Evolutionary conservation across 2,329 filamentous ascomycete genomes (phyloP).

Genomic region (Phaeosphaeriaceae sp.): DNA sequence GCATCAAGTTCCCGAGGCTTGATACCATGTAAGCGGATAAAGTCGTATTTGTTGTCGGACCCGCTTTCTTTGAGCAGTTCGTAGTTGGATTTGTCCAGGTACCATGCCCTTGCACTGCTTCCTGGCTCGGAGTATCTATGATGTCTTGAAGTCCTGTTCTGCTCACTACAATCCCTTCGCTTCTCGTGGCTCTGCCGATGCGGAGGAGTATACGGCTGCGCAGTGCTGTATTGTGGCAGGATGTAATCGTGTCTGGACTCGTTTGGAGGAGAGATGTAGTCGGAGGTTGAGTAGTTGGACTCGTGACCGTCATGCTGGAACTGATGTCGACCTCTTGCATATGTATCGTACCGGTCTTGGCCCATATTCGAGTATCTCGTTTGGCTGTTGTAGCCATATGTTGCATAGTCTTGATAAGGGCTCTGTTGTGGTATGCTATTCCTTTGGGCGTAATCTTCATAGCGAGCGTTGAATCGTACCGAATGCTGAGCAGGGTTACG

Average conservation of each 20-base stretch:
- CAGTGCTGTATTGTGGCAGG: neutral
- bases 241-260: conserved; percentile 4
- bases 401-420: neutral
- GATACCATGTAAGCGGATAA: conserved; percentile 9
- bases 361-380: neutral
- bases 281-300: conserved; percentile 4
- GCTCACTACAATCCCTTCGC: no score
- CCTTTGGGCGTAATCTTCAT: neutral
- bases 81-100: conserved; percentile 1
- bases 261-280: conserved; percentile 10
- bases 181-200: neutral
- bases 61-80: conserved; percentile 13
- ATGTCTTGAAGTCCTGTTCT: neutral
- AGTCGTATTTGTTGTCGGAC: conserved; percentile 13
- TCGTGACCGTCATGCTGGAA: conserved; percentile 10
- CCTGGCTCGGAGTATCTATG: neutral
- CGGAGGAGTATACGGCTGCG: neutral
- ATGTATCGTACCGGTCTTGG: neutral
- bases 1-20: conserved; percentile 1
- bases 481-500: neutral
- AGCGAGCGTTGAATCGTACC: neutral
- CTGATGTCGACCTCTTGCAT: neutral
- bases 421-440: neutral
- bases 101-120: neutral
- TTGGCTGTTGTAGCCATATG: neutral